Evolutionary conservation across 2,329 filamentous ascomycete genomes (phyloP), one percentile per base, ranked within the genome.

Genomic region (Arthrobotrys entomopaga): DNA sequence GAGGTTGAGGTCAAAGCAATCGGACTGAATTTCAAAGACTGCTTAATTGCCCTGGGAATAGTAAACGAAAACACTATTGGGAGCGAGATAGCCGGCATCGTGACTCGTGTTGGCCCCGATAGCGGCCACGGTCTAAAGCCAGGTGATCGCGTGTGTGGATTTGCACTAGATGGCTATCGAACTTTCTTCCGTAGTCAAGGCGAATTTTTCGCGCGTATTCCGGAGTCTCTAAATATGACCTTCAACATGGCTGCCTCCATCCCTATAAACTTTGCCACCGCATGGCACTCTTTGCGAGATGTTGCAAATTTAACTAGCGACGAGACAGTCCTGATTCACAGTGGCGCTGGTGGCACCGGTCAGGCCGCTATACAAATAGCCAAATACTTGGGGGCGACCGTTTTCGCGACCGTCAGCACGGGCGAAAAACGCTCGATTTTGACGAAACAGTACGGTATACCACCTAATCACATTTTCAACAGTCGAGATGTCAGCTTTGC

Each of bases 1-100:
- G 83, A 84, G 76, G 81, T 84, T 58, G 81, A 82, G 58, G 80
- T 84, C n/a, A 81, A 80, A 34, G 82, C 82, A 5, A 80, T 82
- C 0, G 83, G 83, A 0, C n/a, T 77, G 2, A 77, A 78, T 49
- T 75, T 70, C 50, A 65, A 66, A 54, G 76, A 74, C 54, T 49
- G 67, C 29, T 49, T 75, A 16, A 65, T 49, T 13, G 38, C 52
- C 13, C n/a, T 56, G 13, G 61, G 61, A 1, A 24, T 10, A 11
- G 52, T 60, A 16, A 58, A 50, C 63, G 71, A 22, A 52, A 78
- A 53, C 15, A 78, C 40, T 29, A 52, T 59, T 34, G 11, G 61
- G 20, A 2, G 3, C 3, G 40, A 43, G 11, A 2, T 43, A 2
- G 40, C 40, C 3, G 40, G 40, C 3, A 13, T 43, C 11, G 40